A percentile compares a stretch with the other conserved stretches of the same genome.
These are phyloP conservation scores for Scheffersomyces parashehatae DNA, from an alignment of 1,139 yeast genomes.

Conservation along the genomic window DNA sequence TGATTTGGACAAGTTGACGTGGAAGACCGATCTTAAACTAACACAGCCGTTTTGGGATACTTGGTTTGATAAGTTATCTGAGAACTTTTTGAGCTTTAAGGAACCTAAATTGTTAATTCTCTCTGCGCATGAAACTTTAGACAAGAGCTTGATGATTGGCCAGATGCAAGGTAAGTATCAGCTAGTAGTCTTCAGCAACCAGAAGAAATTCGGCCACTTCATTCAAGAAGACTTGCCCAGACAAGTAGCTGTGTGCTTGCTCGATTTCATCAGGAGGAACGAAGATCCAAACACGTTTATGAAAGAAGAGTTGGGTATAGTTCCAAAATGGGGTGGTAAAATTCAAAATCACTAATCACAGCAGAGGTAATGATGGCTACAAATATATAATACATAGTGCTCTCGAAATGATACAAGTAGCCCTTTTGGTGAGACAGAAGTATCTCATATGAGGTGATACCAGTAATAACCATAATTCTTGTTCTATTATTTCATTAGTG, in stretches of 20 bases:
- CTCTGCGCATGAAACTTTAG: constrained; percentile 91
- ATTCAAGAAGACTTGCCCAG: constrained; percentile 86
- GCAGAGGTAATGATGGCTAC: neutral
- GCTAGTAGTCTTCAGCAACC: constrained; percentile 68
- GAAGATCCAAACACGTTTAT: constrained; percentile 38
- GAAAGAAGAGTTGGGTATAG: constrained; percentile 40
- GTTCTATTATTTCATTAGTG: too few species aligned
- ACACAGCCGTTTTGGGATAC: constrained; percentile 74
- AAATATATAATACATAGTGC: neutral
- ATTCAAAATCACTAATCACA: constrained; percentile 22
- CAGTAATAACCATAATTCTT: too few species aligned
- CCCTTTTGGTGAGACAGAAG: neutral
- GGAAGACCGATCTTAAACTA: constrained; percentile 63
- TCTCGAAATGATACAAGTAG: neutral
- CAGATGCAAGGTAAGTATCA: constrained; percentile 98
- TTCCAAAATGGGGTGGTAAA: constrained; percentile 56
- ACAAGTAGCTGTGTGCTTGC: constrained; percentile 59
- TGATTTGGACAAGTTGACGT: constrained; percentile 27
- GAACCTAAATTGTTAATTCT: constrained; percentile 72
- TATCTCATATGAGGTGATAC: neutral
- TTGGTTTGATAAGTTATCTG: constrained; percentile 81
- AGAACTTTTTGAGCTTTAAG: constrained; percentile 50
- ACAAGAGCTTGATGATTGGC: constrained; percentile 81
- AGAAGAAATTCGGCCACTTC: constrained; percentile 77
- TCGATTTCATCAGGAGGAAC: constrained; percentile 51